Base-by-base conservation (phyloP, 345 rosid species). In the Populus nigra region DNA sequence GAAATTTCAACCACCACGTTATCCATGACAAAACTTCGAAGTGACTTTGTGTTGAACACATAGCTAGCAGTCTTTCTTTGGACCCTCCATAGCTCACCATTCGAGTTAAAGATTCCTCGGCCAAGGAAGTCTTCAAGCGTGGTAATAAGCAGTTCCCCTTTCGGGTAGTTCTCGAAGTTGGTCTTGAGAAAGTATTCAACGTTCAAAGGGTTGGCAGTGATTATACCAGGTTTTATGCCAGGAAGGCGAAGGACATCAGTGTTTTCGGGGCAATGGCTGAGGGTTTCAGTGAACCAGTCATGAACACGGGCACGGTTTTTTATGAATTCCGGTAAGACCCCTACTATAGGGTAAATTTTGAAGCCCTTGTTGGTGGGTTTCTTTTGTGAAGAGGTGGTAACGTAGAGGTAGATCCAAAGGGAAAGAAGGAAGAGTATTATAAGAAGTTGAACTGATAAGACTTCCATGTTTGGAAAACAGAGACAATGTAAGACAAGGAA, bases 61-160 rank as follows among this genome's bases (percentile, higher is more conserved):
- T 87, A 83, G 86, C 87, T 81, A 31, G 88, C 84, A 43, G 84
- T 85, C 71, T 87, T 85, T 27, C 90, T 68, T 68, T 87, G 88
- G 36, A 80, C 39, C 71, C 71, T 79, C 90, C 90, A 87, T 11
- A 78, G 25, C 13, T 87, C 81, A 3, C 84, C 90, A 49, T 87
- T 87, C 20, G 88, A 73, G 78, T 82, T 87, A 75, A 87, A 87
- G 80, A 87, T 87, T 63, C 90, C 90, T 7, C 62, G 36, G 50
- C 90, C 90, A 16, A 87, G 87, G 62, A 85, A 79, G 74, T 87
- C 90, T 39, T 80, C 57, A 23, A 87, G 88, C 68, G 73, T 31
- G 7, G 3, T 7, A 27, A 61, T 69, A 71, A 83, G 80, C 5
- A 68, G 47, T 17, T 65, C 73, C 10, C 90, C 90, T 72, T 88